Conservation (phyloP, 495 filamentous ascomycete species). For the Hypoxylon lienhwacheense region DNA sequence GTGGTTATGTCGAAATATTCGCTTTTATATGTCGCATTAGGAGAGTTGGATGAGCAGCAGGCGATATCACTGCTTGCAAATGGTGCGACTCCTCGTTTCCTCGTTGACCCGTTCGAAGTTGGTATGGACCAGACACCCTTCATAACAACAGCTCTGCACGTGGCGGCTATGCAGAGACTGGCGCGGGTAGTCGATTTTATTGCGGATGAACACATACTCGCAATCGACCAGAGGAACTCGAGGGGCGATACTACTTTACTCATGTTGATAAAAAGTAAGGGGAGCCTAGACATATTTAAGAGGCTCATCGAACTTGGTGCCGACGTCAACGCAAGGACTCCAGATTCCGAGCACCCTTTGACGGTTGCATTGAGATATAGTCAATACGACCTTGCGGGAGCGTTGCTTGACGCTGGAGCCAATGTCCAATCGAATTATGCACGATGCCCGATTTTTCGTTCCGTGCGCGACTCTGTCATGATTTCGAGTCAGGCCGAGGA, state of each 20-base stretch:
- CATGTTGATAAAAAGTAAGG: no score
- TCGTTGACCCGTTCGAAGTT: no score
- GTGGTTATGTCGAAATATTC: not conserved
- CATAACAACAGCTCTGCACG: not conserved
- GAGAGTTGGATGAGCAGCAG: not conserved
- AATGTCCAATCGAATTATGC: not conserved
- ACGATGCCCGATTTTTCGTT: not conserved
- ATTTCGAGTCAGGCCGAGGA: not conserved
- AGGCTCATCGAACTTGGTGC: constrained; percentile 12
- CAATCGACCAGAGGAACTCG: not conserved
- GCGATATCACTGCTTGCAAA: constrained; percentile 1
- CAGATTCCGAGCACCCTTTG: not conserved
- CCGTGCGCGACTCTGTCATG: not conserved
- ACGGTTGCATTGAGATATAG: not conserved
- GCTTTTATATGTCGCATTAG: not conserved
- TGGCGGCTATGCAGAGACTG: not conserved
- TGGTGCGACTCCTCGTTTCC: not conserved
- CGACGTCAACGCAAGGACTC: not conserved
- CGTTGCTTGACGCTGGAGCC: constrained; percentile 14
- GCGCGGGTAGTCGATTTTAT: not conserved
- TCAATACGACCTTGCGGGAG: not conserved
- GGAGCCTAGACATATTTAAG: not conserved
- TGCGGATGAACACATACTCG: not conserved
- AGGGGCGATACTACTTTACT: not conserved
- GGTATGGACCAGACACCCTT: no score